Conservation (phyloP, 257 asterid species). For the Solanum verrucosum region DNA sequence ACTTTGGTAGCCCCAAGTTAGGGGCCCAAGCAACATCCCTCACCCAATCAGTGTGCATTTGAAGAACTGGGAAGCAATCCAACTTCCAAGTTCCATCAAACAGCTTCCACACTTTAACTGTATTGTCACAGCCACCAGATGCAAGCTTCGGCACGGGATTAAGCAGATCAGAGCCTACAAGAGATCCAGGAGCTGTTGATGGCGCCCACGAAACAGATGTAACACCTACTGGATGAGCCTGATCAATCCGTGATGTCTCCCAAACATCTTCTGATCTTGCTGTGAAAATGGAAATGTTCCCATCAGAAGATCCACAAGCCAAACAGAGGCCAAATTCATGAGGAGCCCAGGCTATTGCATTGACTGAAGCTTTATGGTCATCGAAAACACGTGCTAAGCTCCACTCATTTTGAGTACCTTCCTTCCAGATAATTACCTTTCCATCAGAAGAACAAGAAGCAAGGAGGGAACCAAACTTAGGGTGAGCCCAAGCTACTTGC, state of each 20-base stretch:
- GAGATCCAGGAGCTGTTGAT: constrained; percentile 48
- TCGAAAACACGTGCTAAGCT: constrained; percentile 35
- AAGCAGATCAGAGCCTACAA: constrained; percentile 31
- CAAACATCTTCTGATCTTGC: constrained; percentile 54
- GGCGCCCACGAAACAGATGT: constrained; percentile 79
- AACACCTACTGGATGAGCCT: constrained; percentile 65
- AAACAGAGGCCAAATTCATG: constrained; percentile 59
- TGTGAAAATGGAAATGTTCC: constrained; percentile 49
- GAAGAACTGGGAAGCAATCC: constrained; percentile 64
- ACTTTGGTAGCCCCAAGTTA: constrained; percentile 58
- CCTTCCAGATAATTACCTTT: constrained; percentile 65
- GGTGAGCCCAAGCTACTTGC: constrained; percentile 81
- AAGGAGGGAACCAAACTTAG: constrained; percentile 66
- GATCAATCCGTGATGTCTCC: constrained; percentile 56
- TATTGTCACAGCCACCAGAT: constrained; percentile 65
- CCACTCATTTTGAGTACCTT: constrained; percentile 60
- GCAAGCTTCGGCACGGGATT: constrained; percentile 46
- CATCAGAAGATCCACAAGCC: constrained; percentile 73
- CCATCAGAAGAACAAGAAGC: constrained; percentile 78
- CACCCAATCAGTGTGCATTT: constrained; percentile 62
- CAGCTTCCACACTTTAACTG: constrained; percentile 64
- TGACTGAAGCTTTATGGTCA: constrained; percentile 67
- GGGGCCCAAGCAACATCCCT: constrained; percentile 75
- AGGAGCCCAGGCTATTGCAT: constrained; percentile 72
- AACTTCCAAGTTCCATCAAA: constrained; percentile 47